Base-by-base conservation (phyloP, 176 grass and related monocot genomes). In the Ampelocalamus luodianensis region DNA sequence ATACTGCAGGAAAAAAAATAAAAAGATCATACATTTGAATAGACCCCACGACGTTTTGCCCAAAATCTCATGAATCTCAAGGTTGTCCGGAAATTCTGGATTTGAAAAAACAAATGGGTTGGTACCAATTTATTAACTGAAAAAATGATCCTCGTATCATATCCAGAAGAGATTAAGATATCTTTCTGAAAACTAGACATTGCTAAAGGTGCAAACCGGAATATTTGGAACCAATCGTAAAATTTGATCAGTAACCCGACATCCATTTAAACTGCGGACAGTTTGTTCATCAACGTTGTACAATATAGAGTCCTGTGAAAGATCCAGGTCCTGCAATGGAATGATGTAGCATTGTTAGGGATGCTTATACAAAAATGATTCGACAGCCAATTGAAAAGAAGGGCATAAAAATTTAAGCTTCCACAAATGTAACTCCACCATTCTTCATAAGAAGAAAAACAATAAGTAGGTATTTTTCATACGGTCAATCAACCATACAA, bases 181-280 rank as follows among this genome's bases (percentile, higher is more conserved):
- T 82, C 29, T 56, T 72, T 8, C 37, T 55, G 43, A 86, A 76
- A 46, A 61, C 87, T 39, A 83, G 53, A n/a, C 53, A 87, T 50
- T 42, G 44, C 22, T 38, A 85, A 79, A 34, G 55, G 53, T 39
- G 56, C 76, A 71, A 39, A 98, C 93, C 87, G n/a, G 58, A 77
- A 95, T 93, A 60, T 92, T 95, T 38, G 95, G 95, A 56, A 98
- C 95, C 79, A 98, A 83, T 71, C 68, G 80, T 82, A 95, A 81
- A 82, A 98, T 98, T 83, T 91, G 91, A 87, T 98, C 95, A 62
- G 93, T 95, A 75, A 98, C 95, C 76, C 93, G 89, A 55, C 93
- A 98, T 20, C 95, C 93, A 84, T 98, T 98, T 71, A 98, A 79
- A 87, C 93, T 98, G 44, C 91, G 89, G 64, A 94, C 93, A 76